phyloP scores from a whole-genome alignment of 78 protist species.

The Monosiga brevicollis region DNA sequence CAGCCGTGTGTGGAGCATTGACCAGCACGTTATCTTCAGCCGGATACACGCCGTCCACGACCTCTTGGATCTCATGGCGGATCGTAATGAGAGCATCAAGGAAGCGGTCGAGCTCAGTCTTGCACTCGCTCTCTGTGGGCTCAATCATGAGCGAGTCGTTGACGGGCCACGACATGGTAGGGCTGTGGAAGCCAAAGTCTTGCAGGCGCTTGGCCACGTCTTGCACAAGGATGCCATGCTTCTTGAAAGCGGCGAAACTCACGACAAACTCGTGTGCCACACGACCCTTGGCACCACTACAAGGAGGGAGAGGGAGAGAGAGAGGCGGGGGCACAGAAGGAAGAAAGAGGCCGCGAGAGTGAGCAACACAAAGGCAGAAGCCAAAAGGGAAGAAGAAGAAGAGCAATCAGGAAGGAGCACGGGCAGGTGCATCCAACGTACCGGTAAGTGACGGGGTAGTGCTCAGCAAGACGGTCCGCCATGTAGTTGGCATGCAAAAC shows the following conservation, averaged over 20 bases:
- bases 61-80: constrained; percentile 77
- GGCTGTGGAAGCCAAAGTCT: constrained; percentile 84
- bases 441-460: constrained; percentile 60
- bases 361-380: too few relatives aligned
- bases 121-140: constrained; percentile 92
- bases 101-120: constrained; percentile 85
- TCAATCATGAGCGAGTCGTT: constrained; percentile 93
- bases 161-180: constrained; percentile 87
- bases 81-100: constrained; percentile 82
- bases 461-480: constrained; percentile 68
- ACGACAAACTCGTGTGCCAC: constrained; percentile 93
- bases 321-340: not conserved
- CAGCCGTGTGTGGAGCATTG: not conserved
- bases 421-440: not conserved
- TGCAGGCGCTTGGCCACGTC: constrained; percentile 95
- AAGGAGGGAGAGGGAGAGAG: not conserved
- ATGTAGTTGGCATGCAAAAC: constrained; percentile 95
- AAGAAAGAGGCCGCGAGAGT: too few relatives aligned
- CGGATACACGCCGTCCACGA: constrained; percentile 52
- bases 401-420: too few relatives aligned
- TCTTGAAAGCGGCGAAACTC: constrained; percentile 71
- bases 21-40: constrained; percentile 45
- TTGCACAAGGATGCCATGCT: constrained; percentile 70
- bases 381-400: too few relatives aligned
- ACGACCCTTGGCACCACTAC: constrained; percentile 35